These are phyloP conservation scores for Omphalotus guepiniiformis DNA, from an alignment of 768 basidiomycete species.

Conservation along the genomic window DNA sequence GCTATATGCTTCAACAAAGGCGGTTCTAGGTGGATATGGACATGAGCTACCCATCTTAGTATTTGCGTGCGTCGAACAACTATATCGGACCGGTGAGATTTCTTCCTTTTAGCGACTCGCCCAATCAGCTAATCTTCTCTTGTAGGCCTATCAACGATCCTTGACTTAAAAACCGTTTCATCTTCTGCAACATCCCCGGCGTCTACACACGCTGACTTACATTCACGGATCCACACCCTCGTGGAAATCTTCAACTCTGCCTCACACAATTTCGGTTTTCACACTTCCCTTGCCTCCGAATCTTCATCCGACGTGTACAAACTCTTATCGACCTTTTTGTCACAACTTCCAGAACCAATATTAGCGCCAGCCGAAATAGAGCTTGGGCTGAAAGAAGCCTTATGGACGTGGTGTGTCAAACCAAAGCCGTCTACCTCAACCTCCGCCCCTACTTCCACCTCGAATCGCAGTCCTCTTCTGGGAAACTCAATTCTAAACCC, in stretches of 20 bases:
- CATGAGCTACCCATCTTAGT: constrained; percentile 37
- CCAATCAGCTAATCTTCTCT: not conserved
- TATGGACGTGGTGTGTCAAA: constrained; percentile 32
- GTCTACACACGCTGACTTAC: too few species aligned
- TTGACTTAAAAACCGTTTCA: not conserved
- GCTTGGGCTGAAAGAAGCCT: constrained; percentile 13
- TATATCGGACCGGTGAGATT: constrained; percentile 33
- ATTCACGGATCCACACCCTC: constrained; percentile 28
- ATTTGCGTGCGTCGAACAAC: constrained; percentile 37
- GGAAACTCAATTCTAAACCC: too few species aligned
- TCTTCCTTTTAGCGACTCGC: not conserved
- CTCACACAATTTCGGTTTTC: constrained; percentile 19
- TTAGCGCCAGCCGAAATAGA: constrained; percentile 29
- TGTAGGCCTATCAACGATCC: constrained; percentile 6
- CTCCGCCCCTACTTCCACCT: constrained; percentile 14
- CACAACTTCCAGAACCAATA: constrained; percentile 36
- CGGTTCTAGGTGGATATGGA: constrained; percentile 31
- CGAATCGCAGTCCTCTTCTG: too few species aligned
- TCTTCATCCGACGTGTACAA: constrained; percentile 38
- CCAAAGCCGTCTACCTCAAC: not conserved
- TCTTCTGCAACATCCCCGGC: not conserved
- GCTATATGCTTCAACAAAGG: constrained; percentile 29
- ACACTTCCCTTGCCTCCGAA: constrained; percentile 29
- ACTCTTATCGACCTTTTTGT: constrained; percentile 35
- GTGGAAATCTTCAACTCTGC: constrained; percentile 17